Base-by-base conservation (phyloP, 1,284 basidiomycete genomes). In the Naganishia sp. region DNA sequence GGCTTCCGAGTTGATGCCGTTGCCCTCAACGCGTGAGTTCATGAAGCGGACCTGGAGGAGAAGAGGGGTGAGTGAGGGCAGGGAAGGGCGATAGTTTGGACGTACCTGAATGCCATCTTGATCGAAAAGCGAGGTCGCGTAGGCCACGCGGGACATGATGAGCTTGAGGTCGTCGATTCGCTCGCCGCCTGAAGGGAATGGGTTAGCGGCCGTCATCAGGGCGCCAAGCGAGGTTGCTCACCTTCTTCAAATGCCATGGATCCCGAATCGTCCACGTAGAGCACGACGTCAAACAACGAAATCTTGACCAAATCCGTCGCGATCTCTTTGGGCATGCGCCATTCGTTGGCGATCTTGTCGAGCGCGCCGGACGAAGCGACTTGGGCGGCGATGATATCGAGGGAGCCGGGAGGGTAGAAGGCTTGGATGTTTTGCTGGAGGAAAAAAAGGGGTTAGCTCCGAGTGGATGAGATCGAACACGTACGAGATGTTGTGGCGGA, bases 151-250 rank as follows among this genome's bases (percentile, higher is more conserved):
- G n/a, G 73, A 78, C 56, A 80, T 69, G 64, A 80, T 78, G 70
- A 80, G 70, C 73, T 81, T 81, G 63, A 81, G 73, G 67, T 81
- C 81, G 60, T 79, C 77, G 65, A 81, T 81, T 48, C 81, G 75
- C 65, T 77, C 77, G 36, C 60, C 50, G 53, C 49, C 60, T 54
- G 48, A 21, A 21, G 21, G 21, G 21, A 21, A 21, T 21, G 21
- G 21, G 21, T 21, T 21, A 21, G 21, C 21, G 21, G 21, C 21
- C 21, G 21, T 21, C 21, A 21, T 21, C 21, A 21, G 21, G 21
- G 21, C 21, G 21, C 21, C 21, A 21, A 21, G 21, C 21, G 21
- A 21, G 21, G 21, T 21, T 21, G 21, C 54, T 55, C 33, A 56
- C 68, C 64, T 42, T 79, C 76, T 69, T 81, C 80, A 64, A 81